phyloP scores from a whole-genome alignment of 1,284 basidiomycete genomes.

The Vanrija pseudolonga region DNA sequence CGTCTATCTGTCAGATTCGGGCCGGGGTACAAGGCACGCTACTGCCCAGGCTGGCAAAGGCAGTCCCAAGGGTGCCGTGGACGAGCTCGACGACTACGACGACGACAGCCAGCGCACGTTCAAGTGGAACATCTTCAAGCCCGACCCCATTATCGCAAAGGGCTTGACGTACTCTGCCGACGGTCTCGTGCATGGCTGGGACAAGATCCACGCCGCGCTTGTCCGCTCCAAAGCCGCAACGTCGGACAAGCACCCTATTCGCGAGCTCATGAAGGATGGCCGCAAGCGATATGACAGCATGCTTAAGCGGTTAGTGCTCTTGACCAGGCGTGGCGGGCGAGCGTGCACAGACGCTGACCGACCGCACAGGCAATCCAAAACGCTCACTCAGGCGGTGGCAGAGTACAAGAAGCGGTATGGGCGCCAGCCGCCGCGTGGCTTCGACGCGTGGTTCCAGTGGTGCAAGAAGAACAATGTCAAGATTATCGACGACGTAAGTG shows the following conservation, averaged over 20 bases:
- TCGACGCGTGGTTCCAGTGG: slow-evolving; percentile 49
- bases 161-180: slow-evolving; percentile 22
- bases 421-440: slow-evolving; percentile 51
- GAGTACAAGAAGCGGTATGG: slow-evolving; percentile 49
- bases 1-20: neutral
- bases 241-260: slow-evolving; percentile 39
- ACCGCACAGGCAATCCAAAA: slow-evolving; percentile 41
- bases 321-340: neutral
- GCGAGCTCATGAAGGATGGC: slow-evolving; percentile 35
- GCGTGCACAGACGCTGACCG: neutral
- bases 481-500: slow-evolving; percentile 50
- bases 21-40: neutral
- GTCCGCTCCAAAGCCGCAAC: slow-evolving; percentile 5
- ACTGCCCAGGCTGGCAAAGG: no score
- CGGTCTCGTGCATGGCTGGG: slow-evolving; percentile 35
- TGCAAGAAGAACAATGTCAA: slow-evolving; percentile 43
- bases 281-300: slow-evolving; percentile 34
- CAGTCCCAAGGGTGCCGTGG: no score
- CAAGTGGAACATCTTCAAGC: no score
- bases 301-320: slow-evolving; percentile 31
- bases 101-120: no score
- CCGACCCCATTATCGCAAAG: neutral
- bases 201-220: slow-evolving; percentile 19
- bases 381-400: slow-evolving; percentile 44
- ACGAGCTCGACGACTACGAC: no score